A percentile compares a stretch with the other conserved stretches of the same genome.
Conservation (phyloP, 2,329 filamentous ascomycete species). For the Cladophialophora carrionii region DNA sequence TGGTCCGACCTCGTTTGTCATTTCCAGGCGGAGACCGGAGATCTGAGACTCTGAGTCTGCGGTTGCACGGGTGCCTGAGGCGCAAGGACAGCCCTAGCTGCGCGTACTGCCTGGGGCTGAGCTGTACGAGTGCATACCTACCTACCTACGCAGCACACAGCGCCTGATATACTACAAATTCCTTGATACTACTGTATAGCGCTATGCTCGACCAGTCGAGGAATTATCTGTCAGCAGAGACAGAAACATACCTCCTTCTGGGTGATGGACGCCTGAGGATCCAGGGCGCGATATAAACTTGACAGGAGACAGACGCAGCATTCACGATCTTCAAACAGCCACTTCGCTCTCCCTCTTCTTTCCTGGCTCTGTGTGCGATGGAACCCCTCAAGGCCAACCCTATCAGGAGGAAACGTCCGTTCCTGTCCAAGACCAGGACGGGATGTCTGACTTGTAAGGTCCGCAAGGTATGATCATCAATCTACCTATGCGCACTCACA, state of each 20-base stretch:
- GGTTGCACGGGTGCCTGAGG: too few relatives aligned
- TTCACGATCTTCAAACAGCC: too few relatives aligned
- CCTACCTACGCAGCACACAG: too few relatives aligned
- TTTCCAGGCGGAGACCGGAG: too few relatives aligned
- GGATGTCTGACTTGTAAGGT: constrained; percentile 60
- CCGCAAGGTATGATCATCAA: constrained; percentile 43
- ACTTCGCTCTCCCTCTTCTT: not conserved
- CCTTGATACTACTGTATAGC: too few relatives aligned
- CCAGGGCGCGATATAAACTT: not conserved
- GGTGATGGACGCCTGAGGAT: not conserved
- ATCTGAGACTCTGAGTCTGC: not conserved
- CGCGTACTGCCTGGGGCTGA: too few relatives aligned
- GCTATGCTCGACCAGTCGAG: too few relatives aligned
- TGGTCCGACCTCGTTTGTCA: not conserved
- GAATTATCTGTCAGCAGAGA: not conserved
- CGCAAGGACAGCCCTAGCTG: too few relatives aligned
- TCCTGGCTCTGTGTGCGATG: constrained; percentile 2
- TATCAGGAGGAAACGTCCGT: constrained; percentile 21
- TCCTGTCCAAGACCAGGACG: constrained; percentile 32
- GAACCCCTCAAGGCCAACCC: constrained; percentile 3
- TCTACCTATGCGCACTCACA: not conserved
- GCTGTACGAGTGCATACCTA: too few relatives aligned
- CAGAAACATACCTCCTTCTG: not conserved
- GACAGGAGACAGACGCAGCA: too few relatives aligned
- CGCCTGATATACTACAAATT: too few relatives aligned